Conservation (phyloP, 2,329 filamentous ascomycete species). For the Mollisia scopiformis region DNA sequence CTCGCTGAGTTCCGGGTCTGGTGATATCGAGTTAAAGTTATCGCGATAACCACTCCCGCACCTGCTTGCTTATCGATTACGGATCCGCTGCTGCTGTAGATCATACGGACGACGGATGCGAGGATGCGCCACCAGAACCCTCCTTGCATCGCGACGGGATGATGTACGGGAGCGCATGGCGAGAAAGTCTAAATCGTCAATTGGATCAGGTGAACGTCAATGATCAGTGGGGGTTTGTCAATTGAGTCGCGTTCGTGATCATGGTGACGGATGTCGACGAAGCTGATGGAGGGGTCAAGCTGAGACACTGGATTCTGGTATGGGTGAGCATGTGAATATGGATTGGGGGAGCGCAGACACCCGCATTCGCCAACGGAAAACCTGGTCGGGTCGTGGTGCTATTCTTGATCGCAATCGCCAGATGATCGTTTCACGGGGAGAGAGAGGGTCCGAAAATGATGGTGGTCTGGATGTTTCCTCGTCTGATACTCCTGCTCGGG, state of each 20-base stretch:
- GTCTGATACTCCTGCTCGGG: conserved; percentile 3
- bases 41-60: neutral
- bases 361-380: neutral
- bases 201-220: conserved; percentile 8
- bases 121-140: neutral
- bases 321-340: neutral
- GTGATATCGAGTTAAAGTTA: conserved; percentile 1
- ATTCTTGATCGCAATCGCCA: conserved; percentile 8
- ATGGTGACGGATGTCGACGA: neutral
- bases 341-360: neutral
- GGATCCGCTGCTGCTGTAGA: too few species aligned
- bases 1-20: neutral
- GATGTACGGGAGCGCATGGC: neutral
- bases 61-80: neutral
- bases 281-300: conserved; percentile 1
- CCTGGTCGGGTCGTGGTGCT: neutral
- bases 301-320: conserved; percentile 2
- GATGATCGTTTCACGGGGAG: conserved; percentile 18
- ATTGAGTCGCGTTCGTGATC: conserved; percentile 4
- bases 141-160: conserved; percentile 3
- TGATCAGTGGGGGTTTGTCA: neutral
- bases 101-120: neutral
- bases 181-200: neutral
- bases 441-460: too few species aligned
- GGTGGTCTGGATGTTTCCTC: neutral